These are phyloP conservation scores for Lactarius psammicola DNA, from an alignment of 768 basidiomycete genomes.

Conservation along the genomic window DNA sequence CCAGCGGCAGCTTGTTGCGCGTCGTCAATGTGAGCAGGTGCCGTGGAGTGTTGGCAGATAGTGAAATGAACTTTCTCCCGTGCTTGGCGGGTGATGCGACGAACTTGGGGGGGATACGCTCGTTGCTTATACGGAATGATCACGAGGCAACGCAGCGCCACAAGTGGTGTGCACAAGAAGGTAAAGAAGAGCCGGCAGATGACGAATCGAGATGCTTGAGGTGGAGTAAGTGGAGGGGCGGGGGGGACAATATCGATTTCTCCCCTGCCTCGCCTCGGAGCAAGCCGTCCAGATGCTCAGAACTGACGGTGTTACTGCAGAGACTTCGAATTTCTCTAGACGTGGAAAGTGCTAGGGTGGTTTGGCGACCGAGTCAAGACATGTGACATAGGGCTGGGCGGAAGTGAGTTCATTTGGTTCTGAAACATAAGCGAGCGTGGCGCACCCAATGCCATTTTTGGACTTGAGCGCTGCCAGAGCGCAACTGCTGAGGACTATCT, in stretches of 20 bases:
- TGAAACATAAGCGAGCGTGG: too few species aligned
- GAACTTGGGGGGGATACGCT: constrained; percentile 38
- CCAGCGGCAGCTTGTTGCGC: too few species aligned
- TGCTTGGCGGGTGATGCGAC: constrained; percentile 52
- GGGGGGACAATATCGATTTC: constrained; percentile 32
- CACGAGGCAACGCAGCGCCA: constrained; percentile 58
- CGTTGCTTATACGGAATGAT: constrained; percentile 71
- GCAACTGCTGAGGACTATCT: constrained; percentile 18
- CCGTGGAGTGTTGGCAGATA: too few species aligned
- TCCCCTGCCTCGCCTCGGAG: constrained; percentile 21
- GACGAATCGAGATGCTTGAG: too few species aligned
- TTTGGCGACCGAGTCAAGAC: constrained; percentile 4
- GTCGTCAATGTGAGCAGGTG: too few species aligned
- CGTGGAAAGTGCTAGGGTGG: constrained; percentile 10
- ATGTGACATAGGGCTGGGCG: not conserved
- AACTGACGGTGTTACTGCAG: constrained; percentile 15
- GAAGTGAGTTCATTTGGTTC: too few species aligned
- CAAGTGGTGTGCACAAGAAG: constrained; percentile 59
- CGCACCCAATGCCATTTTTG: constrained; percentile 24
- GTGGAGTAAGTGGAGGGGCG: constrained; percentile 56
- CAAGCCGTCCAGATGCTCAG: constrained; percentile 2
- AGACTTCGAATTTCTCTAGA: constrained; percentile 27
- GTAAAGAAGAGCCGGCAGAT: constrained; percentile 60
- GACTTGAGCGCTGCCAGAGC: not conserved
- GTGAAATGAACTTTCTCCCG: constrained; percentile 55